Percentiles rank a stretch among this genome's conserved stretches.
These are phyloP conservation scores for Waltiozyma sp. DNA, from an alignment of 1,139 yeast species.

Conservation along the genomic window DNA sequence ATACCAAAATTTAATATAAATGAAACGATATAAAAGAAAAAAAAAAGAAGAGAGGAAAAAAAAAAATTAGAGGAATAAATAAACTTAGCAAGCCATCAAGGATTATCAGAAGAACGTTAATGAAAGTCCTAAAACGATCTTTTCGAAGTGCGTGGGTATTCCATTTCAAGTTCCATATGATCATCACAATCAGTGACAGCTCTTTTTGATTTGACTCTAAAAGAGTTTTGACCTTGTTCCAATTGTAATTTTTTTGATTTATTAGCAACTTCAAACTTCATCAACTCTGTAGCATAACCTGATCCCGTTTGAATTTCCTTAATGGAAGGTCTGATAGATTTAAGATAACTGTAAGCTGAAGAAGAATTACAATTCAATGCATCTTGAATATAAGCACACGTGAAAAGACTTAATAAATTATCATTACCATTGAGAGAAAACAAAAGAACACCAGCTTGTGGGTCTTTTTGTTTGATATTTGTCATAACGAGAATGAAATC, in stretches of 20 bases:
- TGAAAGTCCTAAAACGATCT: conserved; percentile 12
- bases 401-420: conserved; percentile 14
- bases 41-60: too few species aligned
- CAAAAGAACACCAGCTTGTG: conserved; percentile 15
- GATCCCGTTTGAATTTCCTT: conserved; percentile 15
- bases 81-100: too few species aligned
- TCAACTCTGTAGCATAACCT: conserved; percentile 14
- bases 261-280: conserved; percentile 11
- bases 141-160: conserved; percentile 15
- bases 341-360: conserved; percentile 13
- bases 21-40: too few species aligned
- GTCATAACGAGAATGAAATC: conserved; percentile 14
- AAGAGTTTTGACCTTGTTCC: neutral
- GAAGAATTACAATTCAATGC: conserved; percentile 16
- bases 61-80: too few species aligned
- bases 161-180: conserved; percentile 14
- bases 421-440: conserved; percentile 20
- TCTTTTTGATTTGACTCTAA: conserved; percentile 13
- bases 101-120: too few species aligned
- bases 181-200: conserved; percentile 14
- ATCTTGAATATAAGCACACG: conserved; percentile 14
- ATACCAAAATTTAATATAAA: too few species aligned
- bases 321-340: conserved; percentile 17
- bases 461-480: conserved; percentile 13
- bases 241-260: conserved; percentile 14